Percentiles rank a stretch among this genome's conserved stretches.
Conservation (phyloP, 345 rosid genomes). For the Melaleuca quinquenervia region DNA sequence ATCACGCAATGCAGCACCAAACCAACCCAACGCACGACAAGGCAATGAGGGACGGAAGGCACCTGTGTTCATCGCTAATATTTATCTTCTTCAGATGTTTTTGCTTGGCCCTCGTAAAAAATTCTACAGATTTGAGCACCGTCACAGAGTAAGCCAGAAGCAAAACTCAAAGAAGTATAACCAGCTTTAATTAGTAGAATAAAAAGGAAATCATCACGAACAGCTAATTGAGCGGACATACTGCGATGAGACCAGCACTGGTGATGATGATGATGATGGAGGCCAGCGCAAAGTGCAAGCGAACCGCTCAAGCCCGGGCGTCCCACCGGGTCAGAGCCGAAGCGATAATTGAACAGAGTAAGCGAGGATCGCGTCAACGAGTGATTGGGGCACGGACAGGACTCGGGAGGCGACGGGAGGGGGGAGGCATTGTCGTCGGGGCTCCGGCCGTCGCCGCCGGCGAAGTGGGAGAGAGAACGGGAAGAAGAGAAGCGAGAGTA, state of each 20-base stretch:
- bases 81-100: conserved; percentile 65
- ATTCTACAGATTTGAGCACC: conserved; percentile 18
- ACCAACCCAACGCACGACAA: background rate
- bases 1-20: background rate
- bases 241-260: conserved; percentile 29
- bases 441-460: background rate
- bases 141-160: background rate
- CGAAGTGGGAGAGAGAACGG: background rate
- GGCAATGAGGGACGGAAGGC: background rate
- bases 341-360: background rate
- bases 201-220: background rate
- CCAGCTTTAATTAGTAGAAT: background rate
- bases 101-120: conserved; percentile 68
- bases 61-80: conserved; percentile 76
- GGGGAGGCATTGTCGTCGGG: background rate
- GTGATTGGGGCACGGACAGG: background rate
- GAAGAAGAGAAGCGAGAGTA: conserved; percentile 2
- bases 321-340: background rate
- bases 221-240: conserved; percentile 9
- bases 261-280: conserved; percentile 3
- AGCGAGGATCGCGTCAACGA: background rate
- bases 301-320: background rate
- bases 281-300: conserved; percentile 2
- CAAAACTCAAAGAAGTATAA: background rate
- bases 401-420: background rate